These are phyloP conservation scores for Yarrowia sp. DNA, from an alignment of 805 yeast genomes.

Conservation along the genomic window DNA sequence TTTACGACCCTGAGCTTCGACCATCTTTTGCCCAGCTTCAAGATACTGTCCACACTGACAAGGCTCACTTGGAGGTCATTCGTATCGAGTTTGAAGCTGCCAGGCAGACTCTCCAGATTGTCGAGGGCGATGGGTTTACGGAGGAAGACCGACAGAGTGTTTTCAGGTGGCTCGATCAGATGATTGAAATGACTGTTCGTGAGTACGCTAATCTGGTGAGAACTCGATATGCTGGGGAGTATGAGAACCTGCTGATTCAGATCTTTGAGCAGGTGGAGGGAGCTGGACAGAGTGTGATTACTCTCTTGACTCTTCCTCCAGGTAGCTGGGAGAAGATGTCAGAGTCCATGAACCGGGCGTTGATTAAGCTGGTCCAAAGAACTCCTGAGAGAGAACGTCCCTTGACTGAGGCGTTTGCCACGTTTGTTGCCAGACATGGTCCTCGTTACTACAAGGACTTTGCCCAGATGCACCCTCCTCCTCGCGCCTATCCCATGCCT, in stretches of 20 bases:
- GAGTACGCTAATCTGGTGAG: background rate
- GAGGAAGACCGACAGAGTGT: background rate
- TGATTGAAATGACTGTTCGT: background rate
- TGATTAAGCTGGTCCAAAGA: background rate
- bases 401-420: background rate
- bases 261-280: background rate
- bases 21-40: conserved; percentile 10
- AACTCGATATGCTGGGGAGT: background rate
- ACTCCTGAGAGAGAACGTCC: background rate
- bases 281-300: background rate
- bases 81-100: conserved; percentile 12
- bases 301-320: background rate
- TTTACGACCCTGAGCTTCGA: conserved; percentile 5
- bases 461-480: background rate
- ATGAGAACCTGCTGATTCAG: conserved; percentile 6
- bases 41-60: background rate
- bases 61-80: background rate
- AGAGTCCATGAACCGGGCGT: background rate
- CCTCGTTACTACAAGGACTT: background rate
- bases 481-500: conserved; percentile 3
- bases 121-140: background rate
- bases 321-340: conserved; percentile 4
- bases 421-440: background rate
- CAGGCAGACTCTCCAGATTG: background rate
- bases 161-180: background rate